Base-by-base conservation (phyloP, 192 early-diverging fungal genomes). In the Umbelopsis vinacea region DNA sequence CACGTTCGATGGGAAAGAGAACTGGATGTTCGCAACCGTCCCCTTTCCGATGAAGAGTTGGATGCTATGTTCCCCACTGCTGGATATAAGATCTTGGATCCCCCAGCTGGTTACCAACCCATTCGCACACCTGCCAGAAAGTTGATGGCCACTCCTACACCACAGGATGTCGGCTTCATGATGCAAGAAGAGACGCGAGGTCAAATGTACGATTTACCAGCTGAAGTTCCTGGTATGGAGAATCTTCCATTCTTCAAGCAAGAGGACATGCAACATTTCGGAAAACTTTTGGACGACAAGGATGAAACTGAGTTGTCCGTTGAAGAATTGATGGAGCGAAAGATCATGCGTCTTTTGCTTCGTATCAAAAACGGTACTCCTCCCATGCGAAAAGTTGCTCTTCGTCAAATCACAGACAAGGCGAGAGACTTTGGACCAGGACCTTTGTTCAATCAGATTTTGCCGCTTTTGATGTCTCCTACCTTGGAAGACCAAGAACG, bases 321-420 rank as follows among this genome's bases (percentile, higher is more conserved):
- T 6, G 95, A 94, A 37, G 98, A 98, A 71, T 83, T 92, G 53
- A 95, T 93, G 79, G 96, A 99, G 82, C 89, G 96, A 45, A 95
- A 97, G 73, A 96, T 98, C 60, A 92, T 99, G 95, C 85, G 96
- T 19, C 76, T 98, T 52, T 79, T 99, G 69, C 87, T 99, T 21
- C 96, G 95, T 79, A 97, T 99, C 81, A 99, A 99, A 86, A 99
- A 99, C 74, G 98, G 98, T 40, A 92, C 95, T 10, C 94, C 97
- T 19, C 93, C 95, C 4, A 89, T 94, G 87, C 92, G 98, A 57
- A 99, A 98, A 77, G 83, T 84, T 10, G 94, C 97, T 1, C 84
- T 98, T 74, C 90, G 98, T 46, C 95, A 96, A 71, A 97, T 99
- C 60, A 94, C 95, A 0, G 98, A 98, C 75, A 95, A 95, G 73